Percentiles rank a stretch among this genome's conserved stretches.
phyloP scores from a whole-genome alignment of 2,329 filamentous ascomycete species.

The Monosporascus cannonballus region DNA sequence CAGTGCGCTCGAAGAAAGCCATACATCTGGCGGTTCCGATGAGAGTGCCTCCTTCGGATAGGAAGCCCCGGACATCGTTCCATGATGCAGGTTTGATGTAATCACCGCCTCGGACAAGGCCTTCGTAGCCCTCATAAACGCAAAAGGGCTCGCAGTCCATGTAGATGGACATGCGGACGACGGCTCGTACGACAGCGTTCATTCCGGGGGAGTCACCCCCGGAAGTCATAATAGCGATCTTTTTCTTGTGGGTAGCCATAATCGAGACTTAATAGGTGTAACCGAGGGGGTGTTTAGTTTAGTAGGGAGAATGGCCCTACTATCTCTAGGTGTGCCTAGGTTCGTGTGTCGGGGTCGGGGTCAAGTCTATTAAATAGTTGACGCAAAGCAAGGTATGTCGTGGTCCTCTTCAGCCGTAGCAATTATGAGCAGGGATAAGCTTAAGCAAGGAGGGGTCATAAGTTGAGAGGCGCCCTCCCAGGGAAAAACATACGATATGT shows the following conservation, averaged over 20 bases:
- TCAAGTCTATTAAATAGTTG: too few relatives aligned
- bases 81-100: conserved; percentile 84
- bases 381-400: too few relatives aligned
- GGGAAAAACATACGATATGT: not conserved
- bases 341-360: not conserved
- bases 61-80: conserved; percentile 91
- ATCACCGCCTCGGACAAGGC: conserved; percentile 80
- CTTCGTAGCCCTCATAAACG: conserved; percentile 93
- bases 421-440: not conserved
- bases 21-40: conserved; percentile 93
- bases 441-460: not conserved
- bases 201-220: conserved; percentile 93
- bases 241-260: conserved; percentile 48
- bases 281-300: not conserved
- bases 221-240: conserved; percentile 89
- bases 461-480: not conserved
- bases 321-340: not conserved
- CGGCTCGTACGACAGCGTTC: conserved; percentile 85
- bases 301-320: not conserved
- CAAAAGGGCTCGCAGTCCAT: conserved; percentile 74
- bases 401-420: not conserved
- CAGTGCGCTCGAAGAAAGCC: conserved; percentile 83
- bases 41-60: conserved; percentile 88
- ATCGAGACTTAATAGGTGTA: conserved; percentile 8
- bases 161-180: conserved; percentile 87